Evolutionary conservation across 108 stramenopile species (phyloP), one percentile per base, ranked within the genome.

Genomic region (Conticribra guillardii): DNA sequence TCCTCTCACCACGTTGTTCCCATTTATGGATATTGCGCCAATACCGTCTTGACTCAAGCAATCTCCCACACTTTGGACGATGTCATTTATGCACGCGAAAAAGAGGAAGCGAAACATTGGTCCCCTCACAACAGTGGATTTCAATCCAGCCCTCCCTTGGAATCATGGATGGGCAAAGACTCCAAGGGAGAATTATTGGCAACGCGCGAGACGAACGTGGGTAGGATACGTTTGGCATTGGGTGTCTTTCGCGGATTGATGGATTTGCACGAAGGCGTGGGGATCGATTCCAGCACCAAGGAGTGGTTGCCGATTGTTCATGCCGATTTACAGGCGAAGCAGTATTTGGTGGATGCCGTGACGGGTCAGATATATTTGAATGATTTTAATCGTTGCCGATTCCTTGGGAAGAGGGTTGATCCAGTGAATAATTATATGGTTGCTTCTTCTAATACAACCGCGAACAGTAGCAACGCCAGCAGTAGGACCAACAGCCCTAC

Each of bases 321-420:
- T 69, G 90, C 91, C 19, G 93, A 95, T 72, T 47, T 92, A 3
- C 85, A 85, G 51, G 58, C 88, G 2, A 87, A 86, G 45, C 93
- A 95, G 72, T 92, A 89, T 61, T 62, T 95, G 58, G 74, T 95
- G 2, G 77, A 79, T 49, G 54, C 79, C 15, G 23, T 22, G 21
- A 67, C 69, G 2, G 76, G 76, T 4, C 65, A 49, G 15, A 64
- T 95, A 21, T 89, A 88, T 52, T 33, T 95, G 31, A 95, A 92
- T 57, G 93, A 95, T 74, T 95, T 95, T 69, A 95, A 95, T 71
- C 83, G 93, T 5, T 95, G 93, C 73, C 85, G 93, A 9, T 88
- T 95, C 73, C 54, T 95, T 49, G 73, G 85, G 18, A 85, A 84
- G 57, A 66, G 63, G 64, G 59, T 72, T 31, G 44, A 16, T 4